A percentile compares a stretch with the other conserved stretches of the same genome.
phyloP scores from a whole-genome alignment of 169 alveolate genomes.

The Eimeria zaria region DNA sequence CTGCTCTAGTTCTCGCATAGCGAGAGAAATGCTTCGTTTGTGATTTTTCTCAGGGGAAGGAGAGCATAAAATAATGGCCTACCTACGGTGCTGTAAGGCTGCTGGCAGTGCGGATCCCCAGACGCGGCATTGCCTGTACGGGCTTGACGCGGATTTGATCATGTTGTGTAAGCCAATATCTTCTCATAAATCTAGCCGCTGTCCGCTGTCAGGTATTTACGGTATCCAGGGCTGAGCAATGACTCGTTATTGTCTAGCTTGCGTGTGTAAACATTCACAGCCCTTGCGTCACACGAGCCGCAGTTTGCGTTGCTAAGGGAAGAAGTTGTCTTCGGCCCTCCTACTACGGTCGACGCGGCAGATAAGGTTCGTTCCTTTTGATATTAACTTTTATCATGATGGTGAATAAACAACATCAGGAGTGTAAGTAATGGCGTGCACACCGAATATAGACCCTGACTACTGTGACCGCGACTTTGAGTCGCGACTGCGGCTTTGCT shows the following conservation, averaged over 20 bases:
- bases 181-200: not conserved
- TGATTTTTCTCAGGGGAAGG: slow-evolving; percentile 98
- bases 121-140: slow-evolving; percentile 99
- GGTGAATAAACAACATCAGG: too few relatives aligned
- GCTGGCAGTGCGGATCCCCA: slow-evolving; percentile 89
- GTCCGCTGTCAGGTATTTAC: too few relatives aligned
- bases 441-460: not conserved
- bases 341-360: slow-evolving; percentile 24
- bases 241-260: not conserved
- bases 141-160: slow-evolving; percentile 99
- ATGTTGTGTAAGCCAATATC: slow-evolving; percentile 92
- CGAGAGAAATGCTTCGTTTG: not conserved
- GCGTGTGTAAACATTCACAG: slow-evolving; percentile 8
- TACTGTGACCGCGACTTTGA: too few relatives aligned
- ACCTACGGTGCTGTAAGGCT: slow-evolving; percentile 94
- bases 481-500: not conserved
- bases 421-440: too few relatives aligned
- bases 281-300: slow-evolving; percentile 97
- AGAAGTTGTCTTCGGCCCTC: slow-evolving; percentile 89
- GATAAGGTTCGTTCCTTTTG: slow-evolving; percentile 28
- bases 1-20: not conserved
- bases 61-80: slow-evolving; percentile 99
- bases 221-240: too few relatives aligned
- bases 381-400: not conserved
- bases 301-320: slow-evolving; percentile 95